Base-by-base conservation (phyloP, 2,329 filamentous ascomycete genomes). In the Bipolaris oryzae region DNA sequence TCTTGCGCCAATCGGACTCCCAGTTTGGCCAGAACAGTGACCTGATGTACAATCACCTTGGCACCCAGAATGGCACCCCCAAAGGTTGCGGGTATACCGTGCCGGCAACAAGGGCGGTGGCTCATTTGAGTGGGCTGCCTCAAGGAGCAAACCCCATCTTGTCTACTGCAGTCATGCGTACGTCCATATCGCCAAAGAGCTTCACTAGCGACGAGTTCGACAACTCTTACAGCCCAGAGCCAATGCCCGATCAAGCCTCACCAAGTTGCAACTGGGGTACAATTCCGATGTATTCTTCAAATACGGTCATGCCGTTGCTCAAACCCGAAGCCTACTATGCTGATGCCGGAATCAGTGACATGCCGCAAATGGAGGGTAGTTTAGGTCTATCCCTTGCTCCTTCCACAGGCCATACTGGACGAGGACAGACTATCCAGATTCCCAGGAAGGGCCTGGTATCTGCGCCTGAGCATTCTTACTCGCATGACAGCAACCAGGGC, bases 111-210 rank as follows among this genome's bases (percentile, higher is more conserved):
- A 62, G 58, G 57, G 7, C 16, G 7, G 42, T 55, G 21, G 33
- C 50, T 6, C 38, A 28, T 33, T n/a, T 25, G 13, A 38, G 23
- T 42, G 48, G 28, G 35, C 10, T 60, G 21, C 46, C 53, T 11
- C 39, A 39, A 16, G 49, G 44, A 31, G 38, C 25, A 33, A 43
- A 53, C n/a, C 18, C 33, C 9, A 41, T 45, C 18, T 44, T 52
- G 18, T 60, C 64, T 6, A 53, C 61, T 16, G 33, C 61, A 20
- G 58, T 59, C 7, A 55, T 61, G 23, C 60, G 50, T 35, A 45
- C 47, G 9, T 57, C 65, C 18, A 38, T 45, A 16, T 73, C 70
- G 18, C 64, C 69, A 1, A 62, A 55, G 43, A 72, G 68, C 51
- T 58, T 59, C 21, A 53, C 50, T 42, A 69, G 64, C 50, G 64